These are phyloP conservation scores for Dactylella cylindrospora DNA, from an alignment of 2,329 filamentous ascomycete genomes.

Conservation along the genomic window DNA sequence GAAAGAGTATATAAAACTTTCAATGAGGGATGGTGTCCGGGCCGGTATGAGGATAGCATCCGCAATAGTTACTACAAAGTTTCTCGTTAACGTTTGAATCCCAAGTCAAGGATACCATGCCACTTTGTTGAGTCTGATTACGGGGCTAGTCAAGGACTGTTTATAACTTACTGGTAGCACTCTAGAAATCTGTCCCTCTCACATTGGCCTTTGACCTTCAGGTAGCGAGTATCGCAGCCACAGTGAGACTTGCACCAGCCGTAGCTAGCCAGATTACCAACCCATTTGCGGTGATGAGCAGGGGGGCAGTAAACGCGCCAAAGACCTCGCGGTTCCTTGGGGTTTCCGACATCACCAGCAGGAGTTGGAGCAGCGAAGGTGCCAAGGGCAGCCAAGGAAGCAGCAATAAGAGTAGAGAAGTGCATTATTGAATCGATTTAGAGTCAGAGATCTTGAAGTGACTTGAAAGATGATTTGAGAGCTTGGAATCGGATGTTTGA, in stretches of 20 bases:
- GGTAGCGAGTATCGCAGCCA: conserved; percentile 2
- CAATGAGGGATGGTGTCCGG: no score
- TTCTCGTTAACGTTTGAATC: no score
- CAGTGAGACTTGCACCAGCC: conserved; percentile 10
- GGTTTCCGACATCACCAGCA: background rate
- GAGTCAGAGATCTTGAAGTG: conserved; percentile 1
- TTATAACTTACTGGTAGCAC: conserved; percentile 16
- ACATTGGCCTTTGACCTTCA: background rate
- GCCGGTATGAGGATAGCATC: conserved; percentile 1
- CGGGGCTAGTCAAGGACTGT: background rate
- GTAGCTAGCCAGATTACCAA: conserved; percentile 1
- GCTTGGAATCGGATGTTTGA: no score
- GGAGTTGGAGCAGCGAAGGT: background rate
- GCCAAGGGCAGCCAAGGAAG: background rate
- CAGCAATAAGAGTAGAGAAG: background rate
- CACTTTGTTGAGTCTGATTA: no score
- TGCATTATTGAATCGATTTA: no score
- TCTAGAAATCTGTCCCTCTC: conserved; percentile 6
- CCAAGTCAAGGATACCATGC: no score
- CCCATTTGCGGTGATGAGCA: background rate
- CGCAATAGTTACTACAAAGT: conserved; percentile 22
- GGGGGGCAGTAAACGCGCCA: conserved; percentile 4
- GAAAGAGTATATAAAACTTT: no score
- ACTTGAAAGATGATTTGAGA: no score
- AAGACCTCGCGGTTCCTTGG: no score